Evolutionary conservation across 768 basidiomycete genomes (phyloP).

Genomic region (Mycena floridula): DNA sequence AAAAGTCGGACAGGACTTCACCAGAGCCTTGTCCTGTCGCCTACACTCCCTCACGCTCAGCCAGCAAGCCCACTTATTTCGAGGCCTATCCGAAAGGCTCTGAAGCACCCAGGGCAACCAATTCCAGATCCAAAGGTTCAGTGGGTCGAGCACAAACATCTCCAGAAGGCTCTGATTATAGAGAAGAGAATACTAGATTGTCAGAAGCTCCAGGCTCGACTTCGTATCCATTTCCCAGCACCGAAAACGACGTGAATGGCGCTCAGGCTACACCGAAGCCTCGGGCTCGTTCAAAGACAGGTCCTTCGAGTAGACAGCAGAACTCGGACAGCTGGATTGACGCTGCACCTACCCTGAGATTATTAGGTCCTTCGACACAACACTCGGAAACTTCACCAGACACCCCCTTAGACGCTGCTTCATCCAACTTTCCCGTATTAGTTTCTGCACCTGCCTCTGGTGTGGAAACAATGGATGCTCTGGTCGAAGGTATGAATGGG

Average conservation of each 20-base stretch:
- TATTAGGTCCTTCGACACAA: conserved; percentile 65
- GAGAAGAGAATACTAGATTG: not conserved
- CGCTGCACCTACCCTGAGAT: conserved; percentile 44
- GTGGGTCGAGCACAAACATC: too few species aligned
- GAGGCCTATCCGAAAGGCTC: too few species aligned
- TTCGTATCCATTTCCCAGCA: conserved; percentile 34
- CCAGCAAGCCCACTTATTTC: too few species aligned
- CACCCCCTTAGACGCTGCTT: conserved; percentile 53
- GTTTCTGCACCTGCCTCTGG: conserved; percentile 75
- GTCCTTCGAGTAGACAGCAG: conserved; percentile 40
- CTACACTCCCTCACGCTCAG: conserved; percentile 24
- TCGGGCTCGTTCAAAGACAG: conserved; percentile 52
- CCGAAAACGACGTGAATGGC: conserved; percentile 24
- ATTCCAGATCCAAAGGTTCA: too few species aligned
- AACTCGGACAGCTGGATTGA: conserved; percentile 34
- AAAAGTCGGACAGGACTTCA: conserved; percentile 32
- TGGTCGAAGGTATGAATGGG: conserved; percentile 88
- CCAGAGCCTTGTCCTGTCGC: conserved; percentile 14
- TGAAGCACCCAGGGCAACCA: too few species aligned
- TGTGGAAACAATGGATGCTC: conserved; percentile 82
- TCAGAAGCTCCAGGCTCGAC: conserved; percentile 9
- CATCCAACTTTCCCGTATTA: conserved; percentile 52
- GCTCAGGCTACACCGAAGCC: conserved; percentile 23
- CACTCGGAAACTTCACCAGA: conserved; percentile 69
- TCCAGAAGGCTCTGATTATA: too few species aligned